Evolutionary conservation across 345 rosid species (phyloP).

Genomic region (Murraya koenigii): DNA sequence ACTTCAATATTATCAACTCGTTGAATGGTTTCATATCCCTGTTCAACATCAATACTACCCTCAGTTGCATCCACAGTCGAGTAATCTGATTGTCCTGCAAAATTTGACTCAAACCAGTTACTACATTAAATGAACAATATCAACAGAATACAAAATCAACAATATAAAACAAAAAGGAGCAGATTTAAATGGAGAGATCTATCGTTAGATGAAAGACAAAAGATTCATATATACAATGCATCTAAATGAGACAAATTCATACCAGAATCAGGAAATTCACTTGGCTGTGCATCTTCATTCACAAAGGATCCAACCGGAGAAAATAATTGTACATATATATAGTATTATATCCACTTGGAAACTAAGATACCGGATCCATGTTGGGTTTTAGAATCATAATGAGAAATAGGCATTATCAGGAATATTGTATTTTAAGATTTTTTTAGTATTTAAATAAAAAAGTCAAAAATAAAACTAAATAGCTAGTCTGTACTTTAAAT

Average conservation of each 20-base stretch:
- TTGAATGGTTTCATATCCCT: conserved; percentile 29
- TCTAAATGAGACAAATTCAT: not conserved
- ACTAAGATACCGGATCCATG: not conserved
- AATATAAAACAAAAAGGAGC: not conserved
- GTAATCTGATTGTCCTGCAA: conserved; percentile 26
- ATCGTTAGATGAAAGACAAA: not conserved
- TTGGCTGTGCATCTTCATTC: conserved; percentile 11
- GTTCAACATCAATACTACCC: conserved; percentile 19
- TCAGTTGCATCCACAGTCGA: conserved; percentile 4
- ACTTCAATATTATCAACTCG: conserved; percentile 30
- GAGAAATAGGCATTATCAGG: not conserved
- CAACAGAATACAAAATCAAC: not conserved
- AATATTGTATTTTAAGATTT: not conserved
- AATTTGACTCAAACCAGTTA: conserved; percentile 21
- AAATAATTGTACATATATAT: too few species aligned
- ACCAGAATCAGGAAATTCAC: conserved; percentile 26
- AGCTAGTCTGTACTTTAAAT: not conserved
- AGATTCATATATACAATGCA: conserved; percentile 4
- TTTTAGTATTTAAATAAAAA: not conserved
- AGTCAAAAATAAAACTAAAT: too few species aligned
- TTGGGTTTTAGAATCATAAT: not conserved
- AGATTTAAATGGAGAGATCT: not conserved
- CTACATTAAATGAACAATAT: not conserved
- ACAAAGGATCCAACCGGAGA: conserved; percentile 12
- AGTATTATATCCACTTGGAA: not conserved